phyloP scores from a whole-genome alignment of 2,329 filamentous ascomycete genomes.

The Trichoderma hamatum region DNA sequence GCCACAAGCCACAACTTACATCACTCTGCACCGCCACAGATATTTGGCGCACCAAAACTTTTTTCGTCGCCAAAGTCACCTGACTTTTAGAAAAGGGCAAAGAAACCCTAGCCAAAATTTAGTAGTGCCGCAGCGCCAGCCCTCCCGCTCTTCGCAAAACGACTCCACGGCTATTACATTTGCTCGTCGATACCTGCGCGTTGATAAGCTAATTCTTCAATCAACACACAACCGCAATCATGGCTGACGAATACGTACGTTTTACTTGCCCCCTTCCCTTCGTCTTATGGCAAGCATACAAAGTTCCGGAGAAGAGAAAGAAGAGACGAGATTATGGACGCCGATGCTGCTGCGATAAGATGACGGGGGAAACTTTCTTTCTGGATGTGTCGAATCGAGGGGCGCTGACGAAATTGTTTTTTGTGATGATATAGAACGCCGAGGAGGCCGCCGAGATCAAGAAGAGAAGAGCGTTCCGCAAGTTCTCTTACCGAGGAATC shows the following conservation, averaged over 20 bases:
- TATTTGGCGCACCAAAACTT: background rate
- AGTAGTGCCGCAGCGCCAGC: conserved; percentile 35
- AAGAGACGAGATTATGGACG: conserved; percentile 29
- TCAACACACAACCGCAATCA: conserved; percentile 57
- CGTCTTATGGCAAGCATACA: conserved; percentile 29
- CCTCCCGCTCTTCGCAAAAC: conserved; percentile 35
- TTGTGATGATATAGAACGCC: conserved; percentile 68
- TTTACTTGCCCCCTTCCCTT: conserved; percentile 29
- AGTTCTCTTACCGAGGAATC: conserved; percentile 99
- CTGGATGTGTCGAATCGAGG: background rate
- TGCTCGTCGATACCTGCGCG: conserved; percentile 47
- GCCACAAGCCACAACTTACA: background rate
- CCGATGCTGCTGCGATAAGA: conserved; percentile 23
- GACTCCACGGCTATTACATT: conserved; percentile 46
- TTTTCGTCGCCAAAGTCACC: conserved; percentile 34
- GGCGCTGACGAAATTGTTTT: conserved; percentile 17
- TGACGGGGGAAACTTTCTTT: background rate
- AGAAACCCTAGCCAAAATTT: conserved; percentile 47
- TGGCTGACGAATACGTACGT: conserved; percentile 94
- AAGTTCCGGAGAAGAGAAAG: background rate
- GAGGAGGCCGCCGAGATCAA: conserved; percentile 99
- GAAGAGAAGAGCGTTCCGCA: conserved; percentile 99
- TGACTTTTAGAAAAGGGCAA: conserved; percentile 46
- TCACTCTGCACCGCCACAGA: background rate
- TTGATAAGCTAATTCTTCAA: conserved; percentile 51